Base-by-base conservation (phyloP, 805 yeast species). In the Yarrowia sp. region DNA sequence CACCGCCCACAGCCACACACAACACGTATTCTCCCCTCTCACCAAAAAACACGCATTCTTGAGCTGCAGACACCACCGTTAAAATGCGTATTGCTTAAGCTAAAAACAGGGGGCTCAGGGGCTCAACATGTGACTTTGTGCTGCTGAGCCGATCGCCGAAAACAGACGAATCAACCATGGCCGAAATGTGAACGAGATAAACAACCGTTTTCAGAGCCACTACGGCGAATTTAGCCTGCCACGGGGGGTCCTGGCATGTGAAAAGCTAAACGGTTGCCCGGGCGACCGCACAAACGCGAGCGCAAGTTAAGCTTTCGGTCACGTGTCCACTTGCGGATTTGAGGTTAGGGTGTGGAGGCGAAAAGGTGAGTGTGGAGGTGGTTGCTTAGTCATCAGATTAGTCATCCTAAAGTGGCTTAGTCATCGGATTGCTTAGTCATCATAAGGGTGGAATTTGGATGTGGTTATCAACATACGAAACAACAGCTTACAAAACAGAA, bases 21-120 rank as follows among this genome's bases (percentile, higher is more conserved):
- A 26, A 26, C 32, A 26, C 32, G 32, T 26, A 26, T 26, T 26
- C 32, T 26, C 32, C 32, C 32, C 32, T 26, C 32, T 26, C 32
- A 26, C 32, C 14, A 11, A 19, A 55, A 56, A 56, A 41, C 63
- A 56, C 63, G 63, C 63, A 56, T 42, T 56, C 48, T 56, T 42
- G 63, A 26, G 63, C 63, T 56, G 63, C 63, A 55, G 45, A 10
- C 14, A 10, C 22, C 36, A 56, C 63, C 63, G 48, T 56, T 41
- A 41, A 56, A 56, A 43, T 42, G 52, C 65, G 42, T 35, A 35
- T 26, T 32, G 52, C 52, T 35, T 43, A 45, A 59, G 65, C 65
- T 59, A 59, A 59, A 59, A 59, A 42, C 41, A 43, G 46, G 65
- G 65, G 65, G 65, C 36, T 56, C 63, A 56, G 63, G 63, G 63